These are phyloP conservation scores for Rhizodiscina lignyota DNA, from an alignment of 495 filamentous ascomycete genomes.

Conservation along the genomic window DNA sequence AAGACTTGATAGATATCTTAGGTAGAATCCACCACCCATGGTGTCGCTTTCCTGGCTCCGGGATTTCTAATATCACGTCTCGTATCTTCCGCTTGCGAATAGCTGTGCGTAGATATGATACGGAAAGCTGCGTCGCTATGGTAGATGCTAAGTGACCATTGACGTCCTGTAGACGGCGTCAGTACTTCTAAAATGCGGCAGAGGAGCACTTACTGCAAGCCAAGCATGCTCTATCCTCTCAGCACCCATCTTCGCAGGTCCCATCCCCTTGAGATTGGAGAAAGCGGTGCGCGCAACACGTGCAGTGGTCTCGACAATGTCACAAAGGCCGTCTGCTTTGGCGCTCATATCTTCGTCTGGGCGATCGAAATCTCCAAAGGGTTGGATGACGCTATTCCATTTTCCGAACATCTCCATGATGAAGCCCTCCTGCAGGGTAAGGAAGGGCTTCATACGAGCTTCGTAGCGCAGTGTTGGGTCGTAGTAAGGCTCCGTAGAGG, in stretches of 20 bases:
- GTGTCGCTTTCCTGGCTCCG: conserved; percentile 23
- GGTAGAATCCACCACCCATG: conserved; percentile 72
- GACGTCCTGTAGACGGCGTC: background rate
- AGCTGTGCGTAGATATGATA: conserved; percentile 24
- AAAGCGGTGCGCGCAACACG: no score
- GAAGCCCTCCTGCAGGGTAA: conserved; percentile 29
- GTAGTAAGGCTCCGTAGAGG: conserved; percentile 42
- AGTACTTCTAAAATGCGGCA: background rate
- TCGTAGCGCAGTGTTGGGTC: conserved; percentile 59
- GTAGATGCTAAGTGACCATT: conserved; percentile 2
- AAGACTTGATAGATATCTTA: no score
- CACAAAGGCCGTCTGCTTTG: no score
- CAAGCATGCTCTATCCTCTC: background rate
- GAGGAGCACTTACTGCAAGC: background rate
- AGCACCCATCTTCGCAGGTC: no score
- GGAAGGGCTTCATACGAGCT: conserved; percentile 80
- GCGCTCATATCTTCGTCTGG: no score
- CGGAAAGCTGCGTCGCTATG: conserved; percentile 39
- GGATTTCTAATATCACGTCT: conserved; percentile 10
- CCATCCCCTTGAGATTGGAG: no score
- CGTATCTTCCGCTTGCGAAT: conserved; percentile 3
- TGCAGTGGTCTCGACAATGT: no score
- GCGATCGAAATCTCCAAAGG: background rate
- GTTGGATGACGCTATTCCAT: no score
- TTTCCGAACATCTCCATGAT: background rate